phyloP scores from a whole-genome alignment of 1,284 basidiomycete genomes.

The Cryptococcus sp. region DNA sequence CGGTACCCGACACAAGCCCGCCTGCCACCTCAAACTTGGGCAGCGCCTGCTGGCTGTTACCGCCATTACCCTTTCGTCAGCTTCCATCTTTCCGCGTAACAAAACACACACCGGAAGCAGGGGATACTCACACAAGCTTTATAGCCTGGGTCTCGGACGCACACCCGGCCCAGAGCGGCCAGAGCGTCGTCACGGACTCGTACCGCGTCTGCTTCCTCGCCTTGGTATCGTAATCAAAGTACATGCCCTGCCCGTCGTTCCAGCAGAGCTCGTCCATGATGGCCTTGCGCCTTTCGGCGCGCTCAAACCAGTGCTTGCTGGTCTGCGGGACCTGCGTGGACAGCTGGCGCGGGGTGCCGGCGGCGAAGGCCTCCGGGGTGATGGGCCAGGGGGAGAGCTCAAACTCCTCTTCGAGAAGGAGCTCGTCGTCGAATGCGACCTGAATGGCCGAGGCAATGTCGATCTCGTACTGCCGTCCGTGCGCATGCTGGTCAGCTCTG shows the following conservation, averaged over 20 bases:
- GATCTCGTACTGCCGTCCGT: conserved; percentile 84
- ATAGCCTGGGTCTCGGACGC: conserved; percentile 91
- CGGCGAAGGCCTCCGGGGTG: conserved; percentile 68
- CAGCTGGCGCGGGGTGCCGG: conserved; percentile 55
- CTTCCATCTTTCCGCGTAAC: not conserved
- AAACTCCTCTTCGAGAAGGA: conserved; percentile 91
- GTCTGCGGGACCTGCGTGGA: conserved; percentile 65
- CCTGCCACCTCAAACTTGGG: conserved; percentile 95
- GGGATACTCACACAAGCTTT: conserved; percentile 72
- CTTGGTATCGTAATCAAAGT: conserved; percentile 94
- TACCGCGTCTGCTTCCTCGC: conserved; percentile 87
- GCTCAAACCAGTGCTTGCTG: conserved; percentile 84
- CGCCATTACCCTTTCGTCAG: conserved; percentile 10
- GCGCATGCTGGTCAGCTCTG: too few species aligned
- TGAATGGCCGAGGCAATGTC: conserved; percentile 91
- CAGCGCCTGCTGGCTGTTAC: conserved; percentile 67
- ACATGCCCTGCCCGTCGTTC: conserved; percentile 92
- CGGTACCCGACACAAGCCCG: conserved; percentile 94
- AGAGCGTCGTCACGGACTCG: conserved; percentile 92
- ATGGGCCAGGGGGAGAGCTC: conserved; percentile 86
- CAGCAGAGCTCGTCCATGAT: conserved; percentile 92
- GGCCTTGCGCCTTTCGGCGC: conserved; percentile 74
- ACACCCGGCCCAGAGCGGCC: conserved; percentile 96
- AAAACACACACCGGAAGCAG: not conserved
- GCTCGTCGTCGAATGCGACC: conserved; percentile 86